Evolutionary conservation across 192 early-diverging fungal genomes (phyloP).

Genomic region (Thamnidium elegans): DNA sequence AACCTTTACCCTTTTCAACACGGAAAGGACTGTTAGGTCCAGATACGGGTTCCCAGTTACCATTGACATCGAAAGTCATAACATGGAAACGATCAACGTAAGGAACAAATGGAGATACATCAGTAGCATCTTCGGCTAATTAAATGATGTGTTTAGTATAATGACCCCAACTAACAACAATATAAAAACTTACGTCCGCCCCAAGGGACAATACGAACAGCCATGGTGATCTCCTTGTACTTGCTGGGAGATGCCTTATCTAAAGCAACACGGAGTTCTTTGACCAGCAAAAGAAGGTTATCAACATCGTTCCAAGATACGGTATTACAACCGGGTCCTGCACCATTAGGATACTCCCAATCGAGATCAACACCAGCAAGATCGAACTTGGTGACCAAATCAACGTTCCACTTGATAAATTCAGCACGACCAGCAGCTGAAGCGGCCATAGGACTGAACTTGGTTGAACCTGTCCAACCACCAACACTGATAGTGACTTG

Average conservation of each 20-base stretch:
- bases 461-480: constrained; percentile 66
- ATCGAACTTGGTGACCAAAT: constrained; percentile 45
- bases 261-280: constrained; percentile 55
- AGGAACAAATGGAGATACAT: constrained; percentile 59
- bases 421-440: constrained; percentile 26
- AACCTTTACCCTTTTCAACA: constrained; percentile 26
- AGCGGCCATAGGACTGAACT: constrained; percentile 55
- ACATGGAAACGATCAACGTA: constrained; percentile 63
- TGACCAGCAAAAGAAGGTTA: constrained; percentile 60
- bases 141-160: neutral
- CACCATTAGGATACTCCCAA: constrained; percentile 66
- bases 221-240: constrained; percentile 59
- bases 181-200: constrained; percentile 18
- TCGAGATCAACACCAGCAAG: constrained; percentile 74
- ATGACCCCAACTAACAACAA: neutral
- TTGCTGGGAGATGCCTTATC: constrained; percentile 35
- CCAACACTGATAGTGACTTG: constrained; percentile 64
- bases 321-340: constrained; percentile 58
- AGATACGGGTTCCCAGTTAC: constrained; percentile 51
- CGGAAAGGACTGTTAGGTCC: constrained; percentile 48
- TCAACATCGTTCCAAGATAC: constrained; percentile 53
- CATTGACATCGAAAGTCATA: constrained; percentile 67
- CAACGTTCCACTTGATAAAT: constrained; percentile 51
- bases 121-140: constrained; percentile 42
- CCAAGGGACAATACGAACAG: constrained; percentile 63